Evolutionary conservation across 1,139 yeast genomes (phyloP), one percentile per base, ranked within the genome.

Genomic region (Candida gigantensis): DNA sequence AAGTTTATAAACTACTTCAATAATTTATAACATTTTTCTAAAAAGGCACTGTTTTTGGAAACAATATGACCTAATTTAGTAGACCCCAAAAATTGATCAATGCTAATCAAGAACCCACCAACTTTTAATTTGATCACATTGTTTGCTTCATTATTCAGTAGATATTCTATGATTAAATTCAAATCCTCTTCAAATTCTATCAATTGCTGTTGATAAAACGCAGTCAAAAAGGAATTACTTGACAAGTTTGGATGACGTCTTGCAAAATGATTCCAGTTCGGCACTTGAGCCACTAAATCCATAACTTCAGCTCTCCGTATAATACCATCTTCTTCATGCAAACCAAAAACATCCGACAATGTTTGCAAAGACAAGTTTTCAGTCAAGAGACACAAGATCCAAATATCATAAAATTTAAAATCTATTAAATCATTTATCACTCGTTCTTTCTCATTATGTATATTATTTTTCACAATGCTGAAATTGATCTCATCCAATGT

Each of bases 1-100:
- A 84, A 55, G 60, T 84, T 12, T 84, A 94, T 94, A 74, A 77
- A 47, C 19, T 21, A 37, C n/a, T n/a, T n/a, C 33, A 43, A 34
- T 24, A 38, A 28, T 14, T 34, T 23, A 40, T 51, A 52, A 28
- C 50, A 45, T 25, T 31, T 24, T 16, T 36, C 32, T 4, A 49
- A 24, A 21, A 41, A 41, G 3, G 34, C 24, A 11, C 32, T 34
- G 30, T 36, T 27, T 15, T 39, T 27, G 13, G 38, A 28, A 1
- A 55, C 33, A 4, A 50, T 21, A 3, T 32, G 29, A 14, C 52
- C 50, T 21, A 62, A 37, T 30, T 44, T 37, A 3, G 66, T 59
- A 10, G 35, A 32, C 6, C 24, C 16, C 16, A 62, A 42, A 12
- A 49, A 43, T 11, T 43, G 39, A 34, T 51, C 51, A 11, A 56